Conservation (phyloP, 1,284 basidiomycete genomes). For the Trametes hirsuta region DNA sequence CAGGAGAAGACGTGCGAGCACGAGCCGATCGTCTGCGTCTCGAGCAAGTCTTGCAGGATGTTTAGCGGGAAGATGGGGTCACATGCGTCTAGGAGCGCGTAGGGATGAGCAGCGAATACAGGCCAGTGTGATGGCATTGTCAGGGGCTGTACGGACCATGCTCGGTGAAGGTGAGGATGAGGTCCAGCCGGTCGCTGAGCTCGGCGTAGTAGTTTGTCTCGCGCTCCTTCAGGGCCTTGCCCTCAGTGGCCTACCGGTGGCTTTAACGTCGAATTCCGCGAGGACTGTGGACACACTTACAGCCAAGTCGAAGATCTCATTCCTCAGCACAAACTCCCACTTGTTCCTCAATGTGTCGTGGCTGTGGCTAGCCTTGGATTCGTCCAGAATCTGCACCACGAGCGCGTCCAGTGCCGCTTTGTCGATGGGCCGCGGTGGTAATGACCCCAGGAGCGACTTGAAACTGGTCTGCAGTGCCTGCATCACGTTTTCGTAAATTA, state of each 20-base stretch:
- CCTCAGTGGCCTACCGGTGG: constrained; percentile 59
- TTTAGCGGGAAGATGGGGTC: constrained; percentile 60
- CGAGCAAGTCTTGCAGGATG: constrained; percentile 76
- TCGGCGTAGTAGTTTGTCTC: constrained; percentile 59
- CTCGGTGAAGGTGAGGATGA: constrained; percentile 74
- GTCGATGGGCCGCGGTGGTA: constrained; percentile 54
- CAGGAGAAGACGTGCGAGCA: constrained; percentile 85
- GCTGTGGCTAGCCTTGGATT: constrained; percentile 40
- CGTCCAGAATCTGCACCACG: constrained; percentile 53
- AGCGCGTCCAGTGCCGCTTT: constrained; percentile 50
- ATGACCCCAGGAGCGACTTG: constrained; percentile 48
- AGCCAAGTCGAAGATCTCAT: constrained; percentile 68
- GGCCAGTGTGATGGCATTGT: background rate
- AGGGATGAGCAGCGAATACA: constrained; percentile 6
- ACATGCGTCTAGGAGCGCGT: constrained; percentile 48
- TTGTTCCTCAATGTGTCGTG: constrained; percentile 64
- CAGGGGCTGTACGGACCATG: constrained; percentile 50
- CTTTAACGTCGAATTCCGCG: background rate
- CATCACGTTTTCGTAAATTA: constrained; percentile 17
- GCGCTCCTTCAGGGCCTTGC: constrained; percentile 51
- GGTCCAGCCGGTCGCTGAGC: constrained; percentile 66
- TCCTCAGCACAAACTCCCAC: constrained; percentile 74
- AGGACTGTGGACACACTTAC: constrained; percentile 44
- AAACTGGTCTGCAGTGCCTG: constrained; percentile 30
- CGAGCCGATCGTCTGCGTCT: constrained; percentile 79